phyloP scores from a whole-genome alignment of 495 filamentous ascomycete genomes.

The Aspergillus ostianus region DNA sequence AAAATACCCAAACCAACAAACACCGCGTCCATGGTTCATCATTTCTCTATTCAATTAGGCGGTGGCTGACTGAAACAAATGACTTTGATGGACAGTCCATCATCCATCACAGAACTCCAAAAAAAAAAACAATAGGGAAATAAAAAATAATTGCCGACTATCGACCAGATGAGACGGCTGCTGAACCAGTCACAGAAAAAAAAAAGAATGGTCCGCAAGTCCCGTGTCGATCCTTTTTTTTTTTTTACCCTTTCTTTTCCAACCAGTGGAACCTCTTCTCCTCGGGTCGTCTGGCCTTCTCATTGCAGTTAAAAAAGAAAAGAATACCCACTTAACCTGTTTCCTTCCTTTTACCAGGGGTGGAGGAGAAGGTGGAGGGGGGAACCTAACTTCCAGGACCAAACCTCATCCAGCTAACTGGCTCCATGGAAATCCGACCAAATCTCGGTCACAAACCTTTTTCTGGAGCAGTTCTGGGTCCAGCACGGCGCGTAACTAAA shows the following conservation, averaged over 20 bases:
- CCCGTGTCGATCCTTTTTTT: conserved; percentile 8
- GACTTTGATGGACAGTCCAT: background rate
- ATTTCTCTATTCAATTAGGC: background rate
- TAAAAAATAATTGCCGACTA: background rate
- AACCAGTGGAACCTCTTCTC: background rate
- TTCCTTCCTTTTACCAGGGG: background rate
- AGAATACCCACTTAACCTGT: background rate
- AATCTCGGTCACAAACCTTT: conserved; percentile 16
- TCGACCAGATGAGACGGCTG: background rate
- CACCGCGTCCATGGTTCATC: background rate
- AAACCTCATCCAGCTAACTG: background rate
- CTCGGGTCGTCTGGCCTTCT: conserved; percentile 17
- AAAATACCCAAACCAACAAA: background rate
- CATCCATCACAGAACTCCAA: background rate
- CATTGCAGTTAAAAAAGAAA: conserved; percentile 10
- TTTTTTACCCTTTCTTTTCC: background rate
- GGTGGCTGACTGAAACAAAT: background rate
- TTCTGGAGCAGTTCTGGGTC: conserved; percentile 17
- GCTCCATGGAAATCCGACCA: background rate
- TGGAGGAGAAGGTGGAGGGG: background rate
- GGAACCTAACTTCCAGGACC: background rate
- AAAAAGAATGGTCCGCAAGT: background rate
- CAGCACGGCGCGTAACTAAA: conserved; percentile 18
- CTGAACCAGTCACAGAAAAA: background rate
- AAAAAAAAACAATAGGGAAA: background rate